Percentiles rank a stretch among this genome's conserved stretches.
These are phyloP conservation scores for Tremellales sp. DNA, from an alignment of 1,284 basidiomycete genomes.

Conservation along the genomic window DNA sequence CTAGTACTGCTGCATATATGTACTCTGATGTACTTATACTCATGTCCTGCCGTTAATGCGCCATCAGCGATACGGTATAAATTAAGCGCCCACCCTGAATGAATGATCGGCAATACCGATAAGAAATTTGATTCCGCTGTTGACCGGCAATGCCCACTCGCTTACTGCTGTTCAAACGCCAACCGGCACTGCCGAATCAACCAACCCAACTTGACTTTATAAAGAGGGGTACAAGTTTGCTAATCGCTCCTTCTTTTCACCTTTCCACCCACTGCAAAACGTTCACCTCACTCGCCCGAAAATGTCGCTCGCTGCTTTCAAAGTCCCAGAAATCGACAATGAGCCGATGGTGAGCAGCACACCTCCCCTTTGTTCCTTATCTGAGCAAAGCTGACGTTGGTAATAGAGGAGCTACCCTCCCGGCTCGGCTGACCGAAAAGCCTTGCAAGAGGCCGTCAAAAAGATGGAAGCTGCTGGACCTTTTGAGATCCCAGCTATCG, in stretches of 20 bases:
- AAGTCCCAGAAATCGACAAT: conserved; percentile 76
- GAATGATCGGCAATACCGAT: not conserved
- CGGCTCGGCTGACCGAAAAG: conserved; percentile 73
- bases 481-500: conserved; percentile 85
- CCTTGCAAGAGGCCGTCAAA: conserved; percentile 67
- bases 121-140: not conserved
- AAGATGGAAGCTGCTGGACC: conserved; percentile 79
- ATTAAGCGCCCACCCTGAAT: too few relatives aligned
- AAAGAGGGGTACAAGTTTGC: not conserved
- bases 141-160: too few relatives aligned
- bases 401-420: conserved; percentile 62
- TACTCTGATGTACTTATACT: not conserved
- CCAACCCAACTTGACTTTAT: not conserved
- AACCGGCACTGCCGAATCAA: not conserved
- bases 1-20: not conserved
- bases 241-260: not conserved
- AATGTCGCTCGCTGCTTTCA: conserved; percentile 65
- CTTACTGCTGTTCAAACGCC: not conserved
- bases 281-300: not conserved
- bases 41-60: too few relatives aligned
- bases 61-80: too few relatives aligned
- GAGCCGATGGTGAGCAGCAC: conserved; percentile 72
- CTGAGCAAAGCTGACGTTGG: not conserved
- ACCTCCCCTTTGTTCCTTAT: not conserved
- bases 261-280: not conserved